These are phyloP conservation scores for Cadophora luteo-olivacea DNA, from an alignment of 2,329 filamentous ascomycete genomes.

Conservation along the genomic window DNA sequence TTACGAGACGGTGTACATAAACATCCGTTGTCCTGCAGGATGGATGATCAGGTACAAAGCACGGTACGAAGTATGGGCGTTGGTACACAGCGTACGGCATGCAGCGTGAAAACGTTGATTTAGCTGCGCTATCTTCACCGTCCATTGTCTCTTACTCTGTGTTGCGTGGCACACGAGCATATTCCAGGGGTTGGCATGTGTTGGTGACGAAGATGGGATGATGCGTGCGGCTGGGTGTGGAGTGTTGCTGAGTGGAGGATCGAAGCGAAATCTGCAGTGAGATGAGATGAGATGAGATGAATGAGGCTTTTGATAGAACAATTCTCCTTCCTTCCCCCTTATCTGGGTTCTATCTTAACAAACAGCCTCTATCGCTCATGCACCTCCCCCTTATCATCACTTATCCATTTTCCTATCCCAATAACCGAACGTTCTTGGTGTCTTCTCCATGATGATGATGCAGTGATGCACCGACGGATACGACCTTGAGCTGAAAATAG, in stretches of 20 bases:
- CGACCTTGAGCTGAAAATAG: conserved; percentile 15
- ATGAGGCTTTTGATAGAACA: conserved; percentile 1
- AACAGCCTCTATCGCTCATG: background rate
- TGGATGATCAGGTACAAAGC: background rate
- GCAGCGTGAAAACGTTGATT: conserved; percentile 4
- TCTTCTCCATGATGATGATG: background rate
- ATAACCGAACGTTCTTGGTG: background rate
- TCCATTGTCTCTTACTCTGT: background rate
- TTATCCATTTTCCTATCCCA: background rate
- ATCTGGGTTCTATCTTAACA: background rate
- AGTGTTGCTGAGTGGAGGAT: too few species aligned
- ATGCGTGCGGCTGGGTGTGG: background rate
- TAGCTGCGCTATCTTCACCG: background rate
- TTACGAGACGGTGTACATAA: background rate
- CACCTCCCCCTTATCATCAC: background rate
- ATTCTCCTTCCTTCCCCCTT: background rate
- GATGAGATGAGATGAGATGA: conserved; percentile 4
- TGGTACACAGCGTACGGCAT: background rate
- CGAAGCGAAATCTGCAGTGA: conserved; percentile 1
- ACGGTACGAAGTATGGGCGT: background rate
- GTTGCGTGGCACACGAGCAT: conserved; percentile 4
- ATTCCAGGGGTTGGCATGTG: background rate
- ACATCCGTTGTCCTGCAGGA: background rate
- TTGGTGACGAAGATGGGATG: background rate
- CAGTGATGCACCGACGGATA: background rate